A percentile compares a stretch with the other conserved stretches of the same genome.
phyloP scores from a whole-genome alignment of 768 basidiomycete genomes.

The Tephrocybe sp. region DNA sequence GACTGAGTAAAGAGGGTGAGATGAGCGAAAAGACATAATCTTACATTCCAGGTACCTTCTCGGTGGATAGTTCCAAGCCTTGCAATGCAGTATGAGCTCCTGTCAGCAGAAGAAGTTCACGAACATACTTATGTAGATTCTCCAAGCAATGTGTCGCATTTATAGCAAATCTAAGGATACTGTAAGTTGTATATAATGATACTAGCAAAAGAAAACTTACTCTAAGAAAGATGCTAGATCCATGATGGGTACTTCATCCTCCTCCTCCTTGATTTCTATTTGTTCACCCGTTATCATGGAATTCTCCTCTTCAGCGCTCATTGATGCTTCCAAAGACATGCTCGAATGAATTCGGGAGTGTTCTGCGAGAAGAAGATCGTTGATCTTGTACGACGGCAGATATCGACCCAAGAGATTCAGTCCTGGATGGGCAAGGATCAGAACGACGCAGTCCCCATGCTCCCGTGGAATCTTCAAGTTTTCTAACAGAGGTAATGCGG shows the following conservation, averaged over 20 bases:
- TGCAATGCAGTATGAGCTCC: conserved; percentile 8
- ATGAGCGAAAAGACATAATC: background rate
- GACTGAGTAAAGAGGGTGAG: conserved; percentile 35
- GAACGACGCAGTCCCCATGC: conserved; percentile 67
- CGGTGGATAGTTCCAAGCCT: conserved; percentile 65
- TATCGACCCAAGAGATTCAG: conserved; percentile 70
- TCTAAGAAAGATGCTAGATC: conserved; percentile 77
- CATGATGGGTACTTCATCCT: conserved; percentile 64
- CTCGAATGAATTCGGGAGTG: conserved; percentile 39
- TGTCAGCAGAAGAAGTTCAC: background rate
- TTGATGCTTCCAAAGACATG: conserved; percentile 48
- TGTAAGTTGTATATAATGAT: conserved; percentile 2
- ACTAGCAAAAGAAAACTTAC: conserved; percentile 33
- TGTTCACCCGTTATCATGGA: conserved; percentile 37
- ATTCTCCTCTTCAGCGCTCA: conserved; percentile 25
- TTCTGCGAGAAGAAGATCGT: conserved; percentile 66
- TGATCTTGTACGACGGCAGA: conserved; percentile 64
- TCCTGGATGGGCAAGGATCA: conserved; percentile 72
- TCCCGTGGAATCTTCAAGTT: conserved; percentile 65
- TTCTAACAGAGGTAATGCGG: conserved; percentile 59
- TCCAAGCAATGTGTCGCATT: conserved; percentile 75
- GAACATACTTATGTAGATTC: conserved; percentile 55
- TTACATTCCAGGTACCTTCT: conserved; percentile 47
- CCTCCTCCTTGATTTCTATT: conserved; percentile 36
- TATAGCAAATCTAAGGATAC: conserved; percentile 59